Conservation (phyloP, 2,329 filamentous ascomycete species). For the Colletotrichum euphorbiae region DNA sequence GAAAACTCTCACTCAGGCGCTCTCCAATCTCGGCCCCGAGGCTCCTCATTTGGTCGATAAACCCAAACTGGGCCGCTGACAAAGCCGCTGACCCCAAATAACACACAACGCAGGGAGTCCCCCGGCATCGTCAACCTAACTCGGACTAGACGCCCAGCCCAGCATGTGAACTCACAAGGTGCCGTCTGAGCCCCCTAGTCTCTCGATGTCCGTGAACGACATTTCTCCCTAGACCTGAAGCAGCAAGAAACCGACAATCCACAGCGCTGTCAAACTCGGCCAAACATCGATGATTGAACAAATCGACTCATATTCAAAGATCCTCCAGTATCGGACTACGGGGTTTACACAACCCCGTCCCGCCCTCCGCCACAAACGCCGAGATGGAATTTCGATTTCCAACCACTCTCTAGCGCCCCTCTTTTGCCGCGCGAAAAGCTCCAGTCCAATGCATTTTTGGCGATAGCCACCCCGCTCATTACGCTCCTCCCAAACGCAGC, state of each 20-base stretch:
- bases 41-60: conserved; percentile 3
- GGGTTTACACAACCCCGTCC: conserved; percentile 35
- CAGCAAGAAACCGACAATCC: conserved; percentile 13
- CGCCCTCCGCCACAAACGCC: conserved; percentile 37
- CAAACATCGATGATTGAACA: background rate
- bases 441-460: background rate
- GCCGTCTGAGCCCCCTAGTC: conserved; percentile 22
- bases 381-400: conserved; percentile 35
- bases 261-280: background rate
- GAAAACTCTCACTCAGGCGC: conserved; percentile 1
- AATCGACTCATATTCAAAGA: conserved; percentile 1
- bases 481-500: conserved; percentile 12
- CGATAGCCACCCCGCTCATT: conserved; percentile 11
- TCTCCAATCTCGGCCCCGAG: conserved; percentile 2
- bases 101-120: conserved; percentile 18
- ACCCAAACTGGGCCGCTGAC: conserved; percentile 24
- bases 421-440: conserved; percentile 9
- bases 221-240: conserved; percentile 19
- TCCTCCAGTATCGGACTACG: conserved; percentile 22
- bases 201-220: conserved; percentile 6
- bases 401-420: conserved; percentile 14
- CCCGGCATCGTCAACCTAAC: conserved; percentile 27
- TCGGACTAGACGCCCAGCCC: no score
- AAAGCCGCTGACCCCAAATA: conserved; percentile 23
- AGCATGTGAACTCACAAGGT: conserved; percentile 33